Evolutionary conservation across 2,329 filamentous ascomycete species (phyloP).

Genomic region (Colletotrichum sp.): DNA sequence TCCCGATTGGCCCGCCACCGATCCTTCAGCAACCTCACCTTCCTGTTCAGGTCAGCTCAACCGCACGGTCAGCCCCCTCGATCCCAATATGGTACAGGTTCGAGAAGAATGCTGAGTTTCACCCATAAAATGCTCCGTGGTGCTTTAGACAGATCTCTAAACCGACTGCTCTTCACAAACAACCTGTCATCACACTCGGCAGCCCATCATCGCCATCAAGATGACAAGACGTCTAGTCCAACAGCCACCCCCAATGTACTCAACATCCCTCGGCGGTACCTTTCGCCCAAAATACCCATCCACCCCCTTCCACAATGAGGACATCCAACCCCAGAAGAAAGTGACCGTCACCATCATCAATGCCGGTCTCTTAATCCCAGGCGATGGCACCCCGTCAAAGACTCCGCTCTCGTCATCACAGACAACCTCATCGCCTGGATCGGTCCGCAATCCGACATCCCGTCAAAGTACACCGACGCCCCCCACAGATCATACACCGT

Average conservation of each 20-base stretch:
- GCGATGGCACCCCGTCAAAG: conserved; percentile 43
- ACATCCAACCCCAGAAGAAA: conserved; percentile 24
- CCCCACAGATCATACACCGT: conserved; percentile 36
- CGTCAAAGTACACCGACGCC: conserved; percentile 29
- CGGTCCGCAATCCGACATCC: conserved; percentile 33
- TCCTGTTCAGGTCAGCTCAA: not conserved
- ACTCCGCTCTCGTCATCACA: conserved; percentile 43
- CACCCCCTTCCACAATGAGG: not conserved
- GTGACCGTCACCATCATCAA: conserved; percentile 25
- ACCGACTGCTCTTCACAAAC: not conserved
- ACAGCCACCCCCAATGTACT: conserved; percentile 24
- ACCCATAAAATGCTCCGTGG: not conserved
- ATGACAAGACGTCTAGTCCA: conserved; percentile 10
- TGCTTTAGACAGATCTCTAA: not conserved
- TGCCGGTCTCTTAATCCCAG: conserved; percentile 49
- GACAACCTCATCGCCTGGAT: conserved; percentile 42
- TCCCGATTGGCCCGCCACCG: not conserved
- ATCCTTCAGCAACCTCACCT: not conserved
- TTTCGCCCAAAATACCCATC: conserved; percentile 19
- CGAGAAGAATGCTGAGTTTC: not conserved
- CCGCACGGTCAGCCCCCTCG: not conserved
- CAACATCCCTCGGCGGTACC: conserved; percentile 31
- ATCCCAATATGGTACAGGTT: not conserved
- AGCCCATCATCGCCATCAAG: not conserved
- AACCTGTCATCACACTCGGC: not conserved